Conservation (phyloP, 306 rosid genomes). For the Mucuna pruriens region DNA sequence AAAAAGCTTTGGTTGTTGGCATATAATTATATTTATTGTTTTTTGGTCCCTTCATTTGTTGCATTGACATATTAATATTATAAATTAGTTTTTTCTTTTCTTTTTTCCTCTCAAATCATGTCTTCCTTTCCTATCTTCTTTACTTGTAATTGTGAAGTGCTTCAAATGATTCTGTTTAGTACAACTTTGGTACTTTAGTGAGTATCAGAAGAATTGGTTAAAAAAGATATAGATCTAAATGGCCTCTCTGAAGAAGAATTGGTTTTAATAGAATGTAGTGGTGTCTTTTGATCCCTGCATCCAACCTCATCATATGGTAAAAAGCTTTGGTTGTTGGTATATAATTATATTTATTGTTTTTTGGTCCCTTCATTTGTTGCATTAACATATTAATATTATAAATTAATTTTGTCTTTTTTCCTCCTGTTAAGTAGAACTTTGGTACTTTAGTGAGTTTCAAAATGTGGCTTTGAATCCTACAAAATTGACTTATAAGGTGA, state of each 20-base stretch:
- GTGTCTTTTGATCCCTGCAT: background rate
- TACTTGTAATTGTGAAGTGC: background rate
- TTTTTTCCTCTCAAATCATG: background rate
- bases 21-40: background rate
- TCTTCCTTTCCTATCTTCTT: conserved; percentile 7
- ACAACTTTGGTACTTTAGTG: background rate
- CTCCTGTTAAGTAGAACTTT: background rate
- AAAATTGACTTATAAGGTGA: too few relatives aligned
- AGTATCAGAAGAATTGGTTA: too few relatives aligned
- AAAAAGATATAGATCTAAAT: too few relatives aligned
- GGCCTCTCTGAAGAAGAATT: background rate
- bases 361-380: background rate
- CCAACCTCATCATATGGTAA: background rate
- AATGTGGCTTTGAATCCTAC: too few relatives aligned
- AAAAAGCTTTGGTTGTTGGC: background rate
- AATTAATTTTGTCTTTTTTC: background rate
- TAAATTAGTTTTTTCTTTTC: background rate
- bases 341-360: background rate
- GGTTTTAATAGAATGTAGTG: background rate
- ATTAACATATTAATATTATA: background rate
- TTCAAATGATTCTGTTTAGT: conserved; percentile 16
- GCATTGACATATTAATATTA: background rate
- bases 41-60: background rate
- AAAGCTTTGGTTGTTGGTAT: background rate
- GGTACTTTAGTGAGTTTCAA: background rate